phyloP scores from a whole-genome alignment of 495 filamentous ascomycete species.

The Podospora appendiculata region DNA sequence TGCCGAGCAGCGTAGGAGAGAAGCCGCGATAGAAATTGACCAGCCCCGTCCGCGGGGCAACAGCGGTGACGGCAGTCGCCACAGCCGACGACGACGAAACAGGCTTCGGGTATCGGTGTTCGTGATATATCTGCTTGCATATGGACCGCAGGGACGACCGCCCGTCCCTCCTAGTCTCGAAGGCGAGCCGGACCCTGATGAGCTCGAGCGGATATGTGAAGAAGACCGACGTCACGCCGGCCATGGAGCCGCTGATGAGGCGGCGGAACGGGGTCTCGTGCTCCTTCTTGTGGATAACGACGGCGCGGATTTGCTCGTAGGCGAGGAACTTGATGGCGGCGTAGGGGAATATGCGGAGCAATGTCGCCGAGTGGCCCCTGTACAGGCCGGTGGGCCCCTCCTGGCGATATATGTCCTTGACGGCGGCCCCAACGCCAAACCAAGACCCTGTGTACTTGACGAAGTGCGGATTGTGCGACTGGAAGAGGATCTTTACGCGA shows the following conservation, averaged over 20 bases:
- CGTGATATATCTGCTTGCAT: constrained; percentile 76
- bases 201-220: constrained; percentile 94
- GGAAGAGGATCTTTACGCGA: constrained; percentile 97
- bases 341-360: constrained; percentile 94
- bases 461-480: constrained; percentile 89
- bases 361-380: constrained; percentile 87
- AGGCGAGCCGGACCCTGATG: constrained; percentile 84
- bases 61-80: constrained; percentile 18
- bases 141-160: constrained; percentile 61
- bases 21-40: constrained; percentile 95
- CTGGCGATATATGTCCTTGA: constrained; percentile 69
- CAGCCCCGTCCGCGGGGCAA: constrained; percentile 58
- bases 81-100: constrained; percentile 6
- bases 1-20: constrained; percentile 77
- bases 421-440: constrained; percentile 67
- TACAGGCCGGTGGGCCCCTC: constrained; percentile 75
- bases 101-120: constrained; percentile 37
- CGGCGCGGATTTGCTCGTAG: constrained; percentile 84
- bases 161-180: constrained; percentile 70
- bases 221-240: constrained; percentile 85
- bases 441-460: constrained; percentile 84
- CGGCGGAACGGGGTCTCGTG: constrained; percentile 78
- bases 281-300: constrained; percentile 58
- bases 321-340: constrained; percentile 96
- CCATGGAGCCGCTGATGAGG: constrained; percentile 68